phyloP scores from a whole-genome alignment of 1,284 basidiomycete genomes.

The Cryptococcus sp. region DNA sequence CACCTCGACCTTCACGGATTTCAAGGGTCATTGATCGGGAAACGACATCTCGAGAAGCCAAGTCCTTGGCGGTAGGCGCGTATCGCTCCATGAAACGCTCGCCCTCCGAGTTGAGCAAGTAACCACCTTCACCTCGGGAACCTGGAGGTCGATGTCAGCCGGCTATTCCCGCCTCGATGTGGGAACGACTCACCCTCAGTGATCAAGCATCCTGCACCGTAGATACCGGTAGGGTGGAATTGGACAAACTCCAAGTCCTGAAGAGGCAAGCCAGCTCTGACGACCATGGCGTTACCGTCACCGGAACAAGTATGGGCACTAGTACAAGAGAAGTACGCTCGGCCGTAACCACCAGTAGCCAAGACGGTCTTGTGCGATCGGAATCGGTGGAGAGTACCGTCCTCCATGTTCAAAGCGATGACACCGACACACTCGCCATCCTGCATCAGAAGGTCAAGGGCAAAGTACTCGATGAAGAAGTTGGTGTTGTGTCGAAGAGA shows the following conservation, averaged over 20 bases:
- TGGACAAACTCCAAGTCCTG: conserved; percentile 99
- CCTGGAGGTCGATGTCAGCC: conserved; percentile 56
- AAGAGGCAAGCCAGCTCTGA: conserved; percentile 91
- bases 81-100: conserved; percentile 99
- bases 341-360: conserved; percentile 97
- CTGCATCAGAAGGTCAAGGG: conserved; percentile 97
- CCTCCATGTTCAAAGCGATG: conserved; percentile 98
- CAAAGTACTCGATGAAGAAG: conserved; percentile 99
- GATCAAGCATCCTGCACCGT: conserved; percentile 98
- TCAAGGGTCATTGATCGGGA: conserved; percentile 99
- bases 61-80: conserved; percentile 98
- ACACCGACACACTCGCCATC: conserved; percentile 99
- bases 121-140: conserved; percentile 98
- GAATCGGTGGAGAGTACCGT: conserved; percentile 98
- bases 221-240: conserved; percentile 99
- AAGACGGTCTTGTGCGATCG: conserved; percentile 97
- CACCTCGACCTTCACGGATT: conserved; percentile 98
- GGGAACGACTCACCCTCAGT: conserved; percentile 72
- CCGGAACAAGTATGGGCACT: conserved; percentile 99
- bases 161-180: neutral
- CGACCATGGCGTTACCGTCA: conserved; percentile 99
- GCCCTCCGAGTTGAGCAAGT: conserved; percentile 97
- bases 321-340: conserved; percentile 98
- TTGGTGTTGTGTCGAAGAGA: conserved; percentile 99
- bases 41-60: conserved; percentile 98